Percentiles rank a stretch among this genome's conserved stretches.
These are phyloP conservation scores for Chlorencoelia australis DNA, from an alignment of 2,329 filamentous ascomycete species.

Conservation along the genomic window DNA sequence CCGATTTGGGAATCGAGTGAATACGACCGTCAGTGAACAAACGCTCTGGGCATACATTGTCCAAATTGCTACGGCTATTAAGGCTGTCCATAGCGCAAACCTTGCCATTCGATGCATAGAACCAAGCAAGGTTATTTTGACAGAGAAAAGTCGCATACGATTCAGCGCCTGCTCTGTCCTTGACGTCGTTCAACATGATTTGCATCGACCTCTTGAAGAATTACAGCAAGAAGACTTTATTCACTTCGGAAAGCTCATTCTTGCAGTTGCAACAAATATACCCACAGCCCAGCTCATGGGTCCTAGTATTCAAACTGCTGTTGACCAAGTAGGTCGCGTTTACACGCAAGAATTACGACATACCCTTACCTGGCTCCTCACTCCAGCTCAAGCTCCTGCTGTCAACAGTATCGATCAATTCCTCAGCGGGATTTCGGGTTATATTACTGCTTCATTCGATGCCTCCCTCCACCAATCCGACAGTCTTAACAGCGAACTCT, in stretches of 20 bases:
- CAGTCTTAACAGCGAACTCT: constrained; percentile 59
- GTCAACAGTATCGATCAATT: constrained; percentile 73
- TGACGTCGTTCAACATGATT: constrained; percentile 79
- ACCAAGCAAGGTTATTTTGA: constrained; percentile 79
- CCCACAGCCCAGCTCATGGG: constrained; percentile 36
- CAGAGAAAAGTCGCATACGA: constrained; percentile 80
- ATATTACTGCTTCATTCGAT: constrained; percentile 67
- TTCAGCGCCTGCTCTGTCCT: constrained; percentile 81
- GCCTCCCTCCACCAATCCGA: constrained; percentile 72
- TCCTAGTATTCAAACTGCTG: constrained; percentile 49
- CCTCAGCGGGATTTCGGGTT: constrained; percentile 65
- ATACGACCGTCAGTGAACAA: constrained; percentile 50
- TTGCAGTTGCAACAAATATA: constrained; percentile 69
- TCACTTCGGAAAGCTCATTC: constrained; percentile 72
- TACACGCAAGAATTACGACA: constrained; percentile 74
- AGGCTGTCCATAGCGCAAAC: constrained; percentile 70
- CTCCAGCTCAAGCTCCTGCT: constrained; percentile 45
- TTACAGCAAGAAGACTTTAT: constrained; percentile 81
- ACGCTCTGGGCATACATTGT: constrained; percentile 86
- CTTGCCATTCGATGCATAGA: constrained; percentile 82
- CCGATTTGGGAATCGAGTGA: constrained; percentile 30
- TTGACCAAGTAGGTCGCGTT: constrained; percentile 66
- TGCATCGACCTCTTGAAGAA: constrained; percentile 56
- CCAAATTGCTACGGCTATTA: constrained; percentile 81
- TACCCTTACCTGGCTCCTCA: constrained; percentile 72